phyloP scores from a whole-genome alignment of 768 basidiomycete species.

The Naganishia antarctica region DNA sequence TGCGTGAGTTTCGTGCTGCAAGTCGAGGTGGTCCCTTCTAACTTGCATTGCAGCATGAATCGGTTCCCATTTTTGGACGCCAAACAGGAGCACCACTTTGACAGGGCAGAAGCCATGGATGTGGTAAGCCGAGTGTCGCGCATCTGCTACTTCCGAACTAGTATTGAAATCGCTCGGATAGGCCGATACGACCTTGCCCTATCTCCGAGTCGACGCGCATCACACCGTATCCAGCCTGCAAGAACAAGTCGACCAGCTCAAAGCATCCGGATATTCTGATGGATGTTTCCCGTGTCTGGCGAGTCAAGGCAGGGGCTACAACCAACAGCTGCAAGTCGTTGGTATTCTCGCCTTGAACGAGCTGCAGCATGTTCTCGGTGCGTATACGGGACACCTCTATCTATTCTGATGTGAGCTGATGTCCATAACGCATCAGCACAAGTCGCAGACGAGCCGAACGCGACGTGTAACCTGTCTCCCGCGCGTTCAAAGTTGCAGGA shows the following conservation, averaged over 20 bases:
- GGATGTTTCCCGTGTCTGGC: slow-evolving; percentile 28
- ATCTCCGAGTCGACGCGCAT: slow-evolving; percentile 64
- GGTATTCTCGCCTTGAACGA: slow-evolving; percentile 91
- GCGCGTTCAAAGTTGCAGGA: slow-evolving; percentile 10
- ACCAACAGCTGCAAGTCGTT: slow-evolving; percentile 59
- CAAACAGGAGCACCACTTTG: slow-evolving; percentile 88
- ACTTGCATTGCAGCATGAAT: slow-evolving; percentile 55
- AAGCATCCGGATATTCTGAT: slow-evolving; percentile 49
- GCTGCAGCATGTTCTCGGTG: slow-evolving; percentile 85
- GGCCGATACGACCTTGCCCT: slow-evolving; percentile 64
- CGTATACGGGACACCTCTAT: slow-evolving; percentile 34
- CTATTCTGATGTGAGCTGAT: background rate
- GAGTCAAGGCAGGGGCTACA: slow-evolving; percentile 30
- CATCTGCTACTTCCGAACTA: background rate
- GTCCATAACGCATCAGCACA: slow-evolving; percentile 27
- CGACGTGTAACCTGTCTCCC: slow-evolving; percentile 60
- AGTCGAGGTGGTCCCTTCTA: background rate
- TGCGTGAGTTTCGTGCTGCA: slow-evolving; percentile 54
- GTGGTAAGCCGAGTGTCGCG: slow-evolving; percentile 57
- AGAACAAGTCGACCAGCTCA: slow-evolving; percentile 66
- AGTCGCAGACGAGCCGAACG: slow-evolving; percentile 66
- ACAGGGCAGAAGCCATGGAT: slow-evolving; percentile 65
- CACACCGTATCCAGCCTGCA: slow-evolving; percentile 76
- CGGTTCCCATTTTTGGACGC: slow-evolving; percentile 88
- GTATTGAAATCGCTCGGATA: slow-evolving; percentile 41